Evolutionary conservation across 805 yeast species (phyloP), one percentile per base, ranked within the genome.

Genomic region (Ogataea saltuana): DNA sequence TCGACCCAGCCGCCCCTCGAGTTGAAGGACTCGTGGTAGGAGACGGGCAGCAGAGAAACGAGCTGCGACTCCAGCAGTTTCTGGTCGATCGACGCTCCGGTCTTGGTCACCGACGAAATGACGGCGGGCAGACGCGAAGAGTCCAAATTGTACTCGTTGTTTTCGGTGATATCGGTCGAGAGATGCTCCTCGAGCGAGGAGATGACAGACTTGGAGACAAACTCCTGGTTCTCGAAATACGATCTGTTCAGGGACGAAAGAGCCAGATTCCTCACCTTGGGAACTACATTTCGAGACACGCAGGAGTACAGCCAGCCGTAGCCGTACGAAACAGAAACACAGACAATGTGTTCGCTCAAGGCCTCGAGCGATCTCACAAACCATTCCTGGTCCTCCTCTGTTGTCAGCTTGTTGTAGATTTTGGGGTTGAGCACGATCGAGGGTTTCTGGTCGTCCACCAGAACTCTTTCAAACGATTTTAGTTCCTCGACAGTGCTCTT

Each of bases 1-100:
- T 85, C 85, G 25, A 88, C 84, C 98, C 98, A 91, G 1, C 84
- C 82, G 46, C 51, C 59, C 70, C 65, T 49, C 61, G 44, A 33
- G 4, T 63, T 50, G n/a, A 77, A 58, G 2, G 52, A 41, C 2
- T 54, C 38, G 45, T 70, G 71, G 53, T 82, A 85, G 13, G 74
- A 53, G 5, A 74, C 49, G 18, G 78, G 58, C 13, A 81, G 55
- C 13, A 70, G 46, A 8, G 69, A 63, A 15, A 71, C 48, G 12
- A 82, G 49, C 17, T 69, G 64, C 6, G 59, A 44, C 4, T 59
- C 56, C 35, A 68, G 44, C 9, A 62, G 42, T 1, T 49, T 51
- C 7, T 49, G 51, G 21, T 67, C 56, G 3, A 51, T 20, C 4
- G 19, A n/a, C 4, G 44, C 54, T 3, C 55, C 44, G 12, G 55